A percentile compares a stretch with the other conserved stretches of the same genome.
These are phyloP conservation scores for Podospora bellae-mahoneyi DNA, from an alignment of 495 filamentous ascomycete genomes.

Conservation along the genomic window DNA sequence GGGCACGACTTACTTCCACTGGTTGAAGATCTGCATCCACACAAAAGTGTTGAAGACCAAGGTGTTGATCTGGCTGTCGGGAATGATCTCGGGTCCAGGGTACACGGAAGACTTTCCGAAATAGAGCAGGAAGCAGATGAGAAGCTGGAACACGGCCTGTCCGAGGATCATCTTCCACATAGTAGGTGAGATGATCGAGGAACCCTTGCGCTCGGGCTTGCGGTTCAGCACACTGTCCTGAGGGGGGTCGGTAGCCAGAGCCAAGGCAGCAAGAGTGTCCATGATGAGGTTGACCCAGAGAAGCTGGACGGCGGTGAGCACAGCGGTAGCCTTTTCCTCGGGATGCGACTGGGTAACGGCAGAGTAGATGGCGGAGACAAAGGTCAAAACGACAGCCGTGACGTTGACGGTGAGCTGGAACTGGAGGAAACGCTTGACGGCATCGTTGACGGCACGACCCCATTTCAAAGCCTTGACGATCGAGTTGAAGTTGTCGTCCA, in stretches of 20 bases:
- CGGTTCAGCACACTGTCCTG: constrained; percentile 74
- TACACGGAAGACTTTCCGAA: constrained; percentile 65
- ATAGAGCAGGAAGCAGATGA: constrained; percentile 73
- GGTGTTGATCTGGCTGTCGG: constrained; percentile 55
- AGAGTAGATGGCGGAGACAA: constrained; percentile 74
- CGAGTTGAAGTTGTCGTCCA: constrained; percentile 86
- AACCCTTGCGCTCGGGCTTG: constrained; percentile 76
- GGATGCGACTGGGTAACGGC: background rate
- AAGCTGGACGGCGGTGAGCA: constrained; percentile 80
- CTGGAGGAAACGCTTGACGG: constrained; percentile 85
- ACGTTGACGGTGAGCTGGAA: constrained; percentile 93
- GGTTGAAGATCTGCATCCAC: constrained; percentile 97
- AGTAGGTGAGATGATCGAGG: constrained; percentile 71
- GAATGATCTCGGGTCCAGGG: constrained; percentile 41
- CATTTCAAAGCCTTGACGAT: constrained; percentile 88
- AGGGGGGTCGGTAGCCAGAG: constrained; percentile 81
- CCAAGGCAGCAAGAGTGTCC: constrained; percentile 86
- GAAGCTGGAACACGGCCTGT: constrained; percentile 78
- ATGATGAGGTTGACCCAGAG: constrained; percentile 94
- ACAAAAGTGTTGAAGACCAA: constrained; percentile 93
- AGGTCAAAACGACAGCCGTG: constrained; percentile 78
- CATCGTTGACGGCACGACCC: constrained; percentile 88
- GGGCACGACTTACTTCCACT: constrained; percentile 69
- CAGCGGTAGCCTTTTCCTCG: constrained; percentile 57
- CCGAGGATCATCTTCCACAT: constrained; percentile 98